phyloP scores from a whole-genome alignment of 805 yeast genomes.

The Candida sonorensis region DNA sequence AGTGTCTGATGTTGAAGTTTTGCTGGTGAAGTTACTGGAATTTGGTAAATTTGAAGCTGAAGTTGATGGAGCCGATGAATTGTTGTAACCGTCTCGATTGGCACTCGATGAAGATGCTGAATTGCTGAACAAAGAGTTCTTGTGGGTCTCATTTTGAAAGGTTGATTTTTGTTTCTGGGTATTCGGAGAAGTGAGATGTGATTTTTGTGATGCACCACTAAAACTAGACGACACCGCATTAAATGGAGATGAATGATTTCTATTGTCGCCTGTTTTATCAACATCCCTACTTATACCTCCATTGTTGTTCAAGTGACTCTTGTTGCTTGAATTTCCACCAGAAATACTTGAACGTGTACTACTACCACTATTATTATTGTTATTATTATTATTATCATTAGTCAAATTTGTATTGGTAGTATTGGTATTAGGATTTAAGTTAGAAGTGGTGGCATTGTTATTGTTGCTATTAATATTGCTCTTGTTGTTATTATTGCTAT shows the following conservation, averaged over 20 bases:
- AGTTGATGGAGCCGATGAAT: background rate
- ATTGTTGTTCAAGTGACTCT: background rate
- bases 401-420: background rate
- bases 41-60: no score
- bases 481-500: background rate
- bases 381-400: background rate
- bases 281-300: no score
- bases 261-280: no score
- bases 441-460: background rate
- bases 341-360: no score
- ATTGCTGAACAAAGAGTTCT: no score
- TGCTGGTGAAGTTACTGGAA: no score
- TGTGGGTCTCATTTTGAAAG: no score
- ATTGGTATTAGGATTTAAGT: background rate
- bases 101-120: background rate
- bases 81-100: constrained; percentile 1
- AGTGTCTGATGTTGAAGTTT: constrained; percentile 4
- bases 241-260: no score
- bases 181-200: no score
- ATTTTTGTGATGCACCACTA: no score
- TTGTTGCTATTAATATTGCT: background rate
- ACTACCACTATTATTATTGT: background rate
- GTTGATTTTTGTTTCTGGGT: no score
- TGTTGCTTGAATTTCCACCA: background rate
- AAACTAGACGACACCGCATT: no score